Base-by-base conservation (phyloP, 2,329 filamentous ascomycete species). In the Trichoderma sp. region DNA sequence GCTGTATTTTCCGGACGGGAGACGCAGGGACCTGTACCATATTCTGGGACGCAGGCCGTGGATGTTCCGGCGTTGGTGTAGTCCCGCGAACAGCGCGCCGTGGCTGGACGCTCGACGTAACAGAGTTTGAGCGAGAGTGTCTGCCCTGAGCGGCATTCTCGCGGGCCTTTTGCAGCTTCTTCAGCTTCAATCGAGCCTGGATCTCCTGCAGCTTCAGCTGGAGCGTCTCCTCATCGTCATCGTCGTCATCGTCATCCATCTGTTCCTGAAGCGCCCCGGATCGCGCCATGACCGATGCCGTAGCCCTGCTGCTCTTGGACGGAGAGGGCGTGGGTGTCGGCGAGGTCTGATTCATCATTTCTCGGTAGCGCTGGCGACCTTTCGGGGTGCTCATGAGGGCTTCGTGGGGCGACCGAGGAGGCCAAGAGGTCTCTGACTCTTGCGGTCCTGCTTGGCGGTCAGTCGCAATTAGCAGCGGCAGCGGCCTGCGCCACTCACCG, bases 181-280 rank as follows among this genome's bases (percentile, higher is more conserved):
- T 98, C 72, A 98, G 80, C 79, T 91, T 96, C 64, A 98, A 81
- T 70, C 91, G 90, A 7, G 94, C 93, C 79, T 98, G 90, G 69
- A 99, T 97, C 67, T 92, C 93, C 72, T 94, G 90, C 5, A 98
- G 83, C 77, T 97, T 90, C 71, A 99, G 82, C 76, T 96, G 89
- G 39, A 98, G 81, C 1, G 89, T 96, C 82, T 98, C 94, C 78
- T 97, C 95, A 73, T 97, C 95, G 73, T 97, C 94, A 7, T 96
- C 91, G 5, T 92, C 90, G 0, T 90, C 88, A 5, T 81, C 82
- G 21, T 66, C 64, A 66, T 66, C 75, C 16, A 76, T 77, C 13
- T 74, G 75, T 59, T 75, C 72, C 18, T 74, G 71, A 46, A 77
- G 68, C 78, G 77, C 71, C 81, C 81, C 59, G 78, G 73, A 52